phyloP scores from a whole-genome alignment of 257 asterid species.

The Fraxinus americana region DNA sequence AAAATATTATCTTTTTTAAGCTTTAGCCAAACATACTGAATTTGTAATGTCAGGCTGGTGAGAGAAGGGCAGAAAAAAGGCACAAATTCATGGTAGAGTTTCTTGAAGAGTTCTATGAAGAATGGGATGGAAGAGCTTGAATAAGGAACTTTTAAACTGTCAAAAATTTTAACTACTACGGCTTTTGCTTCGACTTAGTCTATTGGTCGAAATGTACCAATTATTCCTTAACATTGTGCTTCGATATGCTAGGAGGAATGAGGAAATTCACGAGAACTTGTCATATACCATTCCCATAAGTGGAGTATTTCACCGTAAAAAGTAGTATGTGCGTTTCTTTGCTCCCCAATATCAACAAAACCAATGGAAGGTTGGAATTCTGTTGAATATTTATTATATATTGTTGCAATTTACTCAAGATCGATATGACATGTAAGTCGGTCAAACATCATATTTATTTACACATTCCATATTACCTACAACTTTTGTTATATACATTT shows the following conservation, averaged over 20 bases:
- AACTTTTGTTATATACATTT: too few species aligned
- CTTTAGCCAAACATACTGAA: neutral
- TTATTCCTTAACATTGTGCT: neutral
- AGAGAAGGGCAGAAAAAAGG: constrained; percentile 75
- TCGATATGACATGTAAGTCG: too few species aligned
- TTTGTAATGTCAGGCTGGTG: constrained; percentile 66
- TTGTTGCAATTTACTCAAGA: too few species aligned
- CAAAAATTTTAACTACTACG: neutral
- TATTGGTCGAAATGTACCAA: neutral
- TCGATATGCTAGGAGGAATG: neutral
- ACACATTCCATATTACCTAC: too few species aligned
- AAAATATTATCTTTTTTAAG: neutral
- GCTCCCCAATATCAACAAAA: neutral
- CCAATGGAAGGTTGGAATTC: neutral
- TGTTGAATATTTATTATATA: too few species aligned
- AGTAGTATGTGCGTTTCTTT: neutral
- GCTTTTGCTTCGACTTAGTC: neutral
- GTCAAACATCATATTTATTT: too few species aligned
- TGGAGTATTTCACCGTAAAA: neutral
- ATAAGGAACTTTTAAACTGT: constrained; percentile 9
- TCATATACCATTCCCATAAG: neutral
- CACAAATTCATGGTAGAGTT: constrained; percentile 91
- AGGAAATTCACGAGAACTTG: neutral
- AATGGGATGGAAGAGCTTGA: constrained; percentile 94
- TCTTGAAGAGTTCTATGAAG: constrained; percentile 74